Evolutionary conservation across 371 early-diverging fungal species (phyloP).

Genomic region (Circinella umbellata): DNA sequence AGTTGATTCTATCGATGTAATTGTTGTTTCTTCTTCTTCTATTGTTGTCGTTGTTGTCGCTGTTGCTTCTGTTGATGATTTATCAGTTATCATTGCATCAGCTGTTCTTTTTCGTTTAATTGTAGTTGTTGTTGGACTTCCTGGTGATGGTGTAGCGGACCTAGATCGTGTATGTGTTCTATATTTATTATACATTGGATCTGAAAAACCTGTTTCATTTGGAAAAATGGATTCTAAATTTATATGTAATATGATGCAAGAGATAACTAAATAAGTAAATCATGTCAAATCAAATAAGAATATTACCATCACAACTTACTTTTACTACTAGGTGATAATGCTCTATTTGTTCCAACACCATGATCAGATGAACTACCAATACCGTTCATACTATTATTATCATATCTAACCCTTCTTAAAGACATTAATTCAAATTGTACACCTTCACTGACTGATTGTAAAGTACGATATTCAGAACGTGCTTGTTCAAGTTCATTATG

Average conservation of each 20-base stretch:
- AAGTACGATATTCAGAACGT: neutral
- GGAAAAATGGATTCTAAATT: conserved; percentile 4
- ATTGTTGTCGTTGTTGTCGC: neutral
- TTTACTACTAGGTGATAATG: neutral
- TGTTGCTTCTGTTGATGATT: neutral
- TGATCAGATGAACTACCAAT: no score
- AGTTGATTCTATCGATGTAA: no score
- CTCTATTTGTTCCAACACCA: neutral
- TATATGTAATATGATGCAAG: no score
- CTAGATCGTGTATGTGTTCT: conserved; percentile 1
- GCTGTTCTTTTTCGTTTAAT: neutral
- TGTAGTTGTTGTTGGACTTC: neutral
- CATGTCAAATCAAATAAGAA: no score
- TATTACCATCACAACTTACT: neutral
- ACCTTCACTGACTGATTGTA: neutral
- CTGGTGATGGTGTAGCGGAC: conserved; percentile 6
- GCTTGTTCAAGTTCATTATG: neutral
- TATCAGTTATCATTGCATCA: neutral
- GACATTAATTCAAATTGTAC: neutral
- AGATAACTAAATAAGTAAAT: no score
- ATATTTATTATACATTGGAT: neutral
- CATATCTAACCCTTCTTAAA: neutral
- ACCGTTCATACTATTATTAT: neutral
- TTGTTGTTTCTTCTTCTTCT: neutral
- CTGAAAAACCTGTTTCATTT: neutral